A percentile compares a stretch with the other conserved stretches of the same genome.
These are phyloP conservation scores for Ramalina peruviana DNA, from an alignment of 495 filamentous ascomycete genomes.

Conservation along the genomic window DNA sequence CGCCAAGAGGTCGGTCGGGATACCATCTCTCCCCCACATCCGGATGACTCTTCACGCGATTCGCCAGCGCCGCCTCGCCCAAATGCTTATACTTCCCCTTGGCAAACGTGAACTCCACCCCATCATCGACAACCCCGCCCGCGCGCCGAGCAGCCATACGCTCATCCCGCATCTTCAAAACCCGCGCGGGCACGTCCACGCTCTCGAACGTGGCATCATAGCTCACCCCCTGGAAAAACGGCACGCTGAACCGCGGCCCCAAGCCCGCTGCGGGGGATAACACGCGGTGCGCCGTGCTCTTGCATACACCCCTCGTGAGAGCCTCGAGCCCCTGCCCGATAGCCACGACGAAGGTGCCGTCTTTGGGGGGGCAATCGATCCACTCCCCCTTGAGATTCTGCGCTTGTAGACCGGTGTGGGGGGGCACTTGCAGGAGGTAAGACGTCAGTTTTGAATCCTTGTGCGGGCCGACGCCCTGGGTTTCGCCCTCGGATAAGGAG, in stretches of 20 bases:
- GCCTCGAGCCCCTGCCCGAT: conserved; percentile 91
- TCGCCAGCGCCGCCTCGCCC: conserved; percentile 43
- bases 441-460: conserved; percentile 84
- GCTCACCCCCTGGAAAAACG: conserved; percentile 86
- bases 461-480: conserved; percentile 73
- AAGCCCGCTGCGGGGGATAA: conserved; percentile 44
- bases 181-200: conserved; percentile 53
- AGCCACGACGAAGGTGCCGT: conserved; percentile 60
- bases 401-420: conserved; percentile 71
- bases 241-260: conserved; percentile 70
- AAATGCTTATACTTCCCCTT: conserved; percentile 43
- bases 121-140: conserved; percentile 44
- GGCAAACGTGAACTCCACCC: conserved; percentile 69
- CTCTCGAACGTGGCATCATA: conserved; percentile 67
- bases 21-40: conserved; percentile 85
- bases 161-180: conserved; percentile 41
- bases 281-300: conserved; percentile 76
- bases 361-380: conserved; percentile 46
- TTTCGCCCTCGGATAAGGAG: conserved; percentile 22
- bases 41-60: conserved; percentile 79
- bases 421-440: conserved; percentile 76
- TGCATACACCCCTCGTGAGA: conserved; percentile 76
- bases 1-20: no score
- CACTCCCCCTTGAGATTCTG: conserved; percentile 74
- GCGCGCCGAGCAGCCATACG: conserved; percentile 36